Base-by-base conservation (phyloP, 106 monocot species). In the Apostasia ramifera region DNA sequence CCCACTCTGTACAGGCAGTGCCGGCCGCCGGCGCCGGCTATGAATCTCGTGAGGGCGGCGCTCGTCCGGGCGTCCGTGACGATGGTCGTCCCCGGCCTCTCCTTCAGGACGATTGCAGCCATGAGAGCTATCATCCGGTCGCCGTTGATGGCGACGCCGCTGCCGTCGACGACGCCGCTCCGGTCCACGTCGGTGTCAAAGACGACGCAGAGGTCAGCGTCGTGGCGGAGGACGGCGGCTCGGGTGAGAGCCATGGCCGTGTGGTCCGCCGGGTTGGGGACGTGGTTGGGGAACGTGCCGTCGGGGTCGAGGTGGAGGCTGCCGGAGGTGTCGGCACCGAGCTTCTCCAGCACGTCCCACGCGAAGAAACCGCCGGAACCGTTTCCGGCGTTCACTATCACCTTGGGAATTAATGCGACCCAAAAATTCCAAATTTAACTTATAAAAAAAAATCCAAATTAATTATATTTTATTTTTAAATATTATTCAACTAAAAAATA, bases 111-210 rank as follows among this genome's bases (percentile, higher is more conserved):
- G 26, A 85, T 79, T 1, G 81, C 74, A 1, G 85, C 54, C 81
- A 85, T 82, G n/a, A 85, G 63, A 40, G 81, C 78, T 4, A 85
- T 85, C 14, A 85, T 72, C 3, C 72, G 53, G 61, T 85, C 85
- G 4, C 85, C 81, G 59, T 82, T 85, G 68, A 85, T 75, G 11
- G 65, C 44, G 6, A 58, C 55, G 3, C 85, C 85, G 1, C 63
- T 68, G 7, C 8, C 37, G 51, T 85, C 85, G 12, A 85, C 81
- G 1, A 85, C 81, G 2, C 85, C 85, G n/a, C 81, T 85, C 48
- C 85, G 85, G 72, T 85, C 85, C 4, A 85, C 85, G 39, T 85
- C 85, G 1, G 85, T 85, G 72, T 85, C 85, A 54, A 82, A 85
- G 69, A 85, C 81, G 51, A 85, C 55, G 14, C 85, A 81, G 44